Base-by-base conservation (phyloP, 345 rosid species). In the Eucalyptus curtisii region DNA sequence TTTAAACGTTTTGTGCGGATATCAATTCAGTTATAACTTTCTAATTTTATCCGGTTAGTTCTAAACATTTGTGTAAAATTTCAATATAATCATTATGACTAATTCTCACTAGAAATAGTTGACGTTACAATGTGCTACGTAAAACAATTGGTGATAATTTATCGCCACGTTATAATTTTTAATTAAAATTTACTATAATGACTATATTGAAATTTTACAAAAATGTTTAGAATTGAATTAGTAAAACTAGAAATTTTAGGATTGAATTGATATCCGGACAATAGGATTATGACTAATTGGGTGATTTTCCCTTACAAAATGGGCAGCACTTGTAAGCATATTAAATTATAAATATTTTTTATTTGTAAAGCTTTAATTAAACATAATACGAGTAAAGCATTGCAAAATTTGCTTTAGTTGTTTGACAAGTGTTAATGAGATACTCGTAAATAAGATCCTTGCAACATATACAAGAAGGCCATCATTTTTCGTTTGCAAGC, bases 61-160 rank as follows among this genome's bases (percentile, higher is more conserved):
- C 20, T 1, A 20, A 52, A 52, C 0, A 7, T 52, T 52, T 20
- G 0, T 52, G 10, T 0, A 52, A 52, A 20, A 20, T 20, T 52
- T 4, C 7, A 52, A 52, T 52, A 24, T 52, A 52, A 52, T 8
- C 0, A 19, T 52, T 52, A 8, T 7, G 57, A 24, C 24, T 52
- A 52, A 52, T 52, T 52, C 19, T 52, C 0, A 4, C 25, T 52
- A 52, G 4, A 52, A 52, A 52, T 52, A 52, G 10, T 4, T 52
- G 7, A 19, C 5, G 0, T 52, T 19, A 52, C 4, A 52, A 52
- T 52, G 55, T 52, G 24, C 4, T 19, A 52, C 4, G 4, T 52
- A 52, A 24, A 52, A 52, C 0, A 9, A 52, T 20, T 0, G 0
- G 10, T 20, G 57, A 52, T 52, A 19, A 20, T 52, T 7, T 52